Evolutionary conservation across 305 asterid genomes (phyloP), one percentile per base, ranked within the genome.

Genomic region (Ajuga reptans): DNA sequence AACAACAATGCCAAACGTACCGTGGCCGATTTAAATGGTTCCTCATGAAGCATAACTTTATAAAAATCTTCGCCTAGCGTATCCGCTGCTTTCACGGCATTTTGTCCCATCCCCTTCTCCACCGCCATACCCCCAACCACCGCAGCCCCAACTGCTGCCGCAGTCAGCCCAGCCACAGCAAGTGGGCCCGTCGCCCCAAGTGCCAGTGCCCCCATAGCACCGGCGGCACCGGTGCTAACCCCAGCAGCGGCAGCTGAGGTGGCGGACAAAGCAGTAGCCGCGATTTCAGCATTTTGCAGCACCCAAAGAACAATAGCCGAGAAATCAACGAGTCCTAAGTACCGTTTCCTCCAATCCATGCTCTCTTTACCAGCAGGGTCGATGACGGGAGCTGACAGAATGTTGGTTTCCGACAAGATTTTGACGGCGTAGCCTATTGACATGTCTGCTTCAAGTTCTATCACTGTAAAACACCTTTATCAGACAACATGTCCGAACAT

Each of bases 111-210:
- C 43, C 86, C 90, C 59, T 68, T 81, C 0, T 89, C 96, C 2
- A 85, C 96, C 0, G 87, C 90, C 58, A 84, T 76, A 6, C 95
- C 98, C 3, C 98, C 95, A 0, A 81, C 96, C 50, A 89, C 91
- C 0, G 98, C 98, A 0, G 92, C 98, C 62, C 96, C 91, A 1
- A 92, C 87, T 1, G 98, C 98, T 0, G 96, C 95, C 5, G 72
- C 88, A 0, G 96, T 77, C 18, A 89, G 66, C 3, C 96, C 95
- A 0, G 92, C 95, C 50, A 86, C 80, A 0, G 93, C 96, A 7
- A 79, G 81, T 3, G 98, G 98, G 34, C 95, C 92, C 0, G 95
- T 85, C 0, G 96, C 87, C 12, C 98, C 95, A 0, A 92, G 12
- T 0, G 96, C 92, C 6, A 87, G 64, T 2, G 89, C 98, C 6